phyloP scores from a whole-genome alignment of 257 asterid genomes.

The Linaria vulgaris region DNA sequence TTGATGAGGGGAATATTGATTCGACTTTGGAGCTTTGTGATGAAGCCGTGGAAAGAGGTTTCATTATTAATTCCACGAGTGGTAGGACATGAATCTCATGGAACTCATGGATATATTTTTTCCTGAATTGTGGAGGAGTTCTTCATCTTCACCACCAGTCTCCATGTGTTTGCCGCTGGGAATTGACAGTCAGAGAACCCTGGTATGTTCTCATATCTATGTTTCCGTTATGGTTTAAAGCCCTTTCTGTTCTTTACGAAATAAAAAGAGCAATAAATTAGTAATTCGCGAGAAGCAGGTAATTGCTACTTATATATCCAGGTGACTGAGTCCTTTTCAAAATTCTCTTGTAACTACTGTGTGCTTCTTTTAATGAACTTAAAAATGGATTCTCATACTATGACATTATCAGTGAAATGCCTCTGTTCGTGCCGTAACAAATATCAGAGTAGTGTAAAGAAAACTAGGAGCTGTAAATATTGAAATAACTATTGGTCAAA shows the following conservation, averaged over 20 bases:
- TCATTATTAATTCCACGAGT: slow-evolving; percentile 30
- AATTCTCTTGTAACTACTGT: neutral
- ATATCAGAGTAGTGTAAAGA: slow-evolving; percentile 4
- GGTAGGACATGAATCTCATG: slow-evolving; percentile 31
- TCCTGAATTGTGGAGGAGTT: slow-evolving; percentile 20
- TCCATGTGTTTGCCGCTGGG: neutral
- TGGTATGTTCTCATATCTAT: slow-evolving; percentile 28
- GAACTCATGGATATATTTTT: slow-evolving; percentile 19
- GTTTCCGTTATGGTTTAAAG: slow-evolving; percentile 13
- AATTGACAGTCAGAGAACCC: slow-evolving; percentile 16
- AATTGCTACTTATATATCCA: neutral
- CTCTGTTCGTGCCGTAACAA: neutral
- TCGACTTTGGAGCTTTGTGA: slow-evolving; percentile 76
- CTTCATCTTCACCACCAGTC: slow-evolving; percentile 17
- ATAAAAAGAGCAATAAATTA: slow-evolving; percentile 2
- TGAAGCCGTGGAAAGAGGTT: slow-evolving; percentile 70
- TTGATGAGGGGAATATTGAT: slow-evolving; percentile 73
- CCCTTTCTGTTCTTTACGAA: slow-evolving; percentile 6
- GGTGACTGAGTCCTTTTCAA: slow-evolving; percentile 13
- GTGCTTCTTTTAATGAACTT: neutral
- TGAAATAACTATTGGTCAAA: neutral
- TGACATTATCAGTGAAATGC: neutral
- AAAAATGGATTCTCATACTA: neutral
- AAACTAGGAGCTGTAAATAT: neutral
- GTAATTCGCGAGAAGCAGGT: slow-evolving; percentile 9